These are phyloP conservation scores for Scheffersomyces stipitis DNA, from an alignment of 805 yeast species.

Conservation along the genomic window DNA sequence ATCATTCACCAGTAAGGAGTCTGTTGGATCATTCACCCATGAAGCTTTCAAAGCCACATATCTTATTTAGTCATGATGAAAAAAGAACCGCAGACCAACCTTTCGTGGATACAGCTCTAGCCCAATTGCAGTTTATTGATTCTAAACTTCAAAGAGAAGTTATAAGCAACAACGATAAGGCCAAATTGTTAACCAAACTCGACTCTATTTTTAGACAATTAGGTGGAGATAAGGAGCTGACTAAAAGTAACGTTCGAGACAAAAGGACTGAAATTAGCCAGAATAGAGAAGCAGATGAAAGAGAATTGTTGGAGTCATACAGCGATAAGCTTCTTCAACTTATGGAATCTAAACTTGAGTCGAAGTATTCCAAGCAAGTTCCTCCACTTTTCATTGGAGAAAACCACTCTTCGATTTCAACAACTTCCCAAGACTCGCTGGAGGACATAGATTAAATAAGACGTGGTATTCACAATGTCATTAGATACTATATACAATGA, in stretches of 20 bases:
- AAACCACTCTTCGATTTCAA: no score
- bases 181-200: neutral
- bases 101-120: neutral
- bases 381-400: no score
- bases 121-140: neutral
- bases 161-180: neutral
- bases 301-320: conserved; percentile 34
- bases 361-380: no score
- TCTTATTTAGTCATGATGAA: no score
- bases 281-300: neutral
- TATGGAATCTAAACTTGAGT: conserved; percentile 23
- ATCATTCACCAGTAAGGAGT: no score
- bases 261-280: neutral
- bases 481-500: no score
- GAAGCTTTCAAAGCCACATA: no score
- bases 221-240: neutral
- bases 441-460: no score
- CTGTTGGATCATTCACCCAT: no score
- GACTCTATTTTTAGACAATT: neutral
- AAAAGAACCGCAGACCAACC: no score
- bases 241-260: neutral
- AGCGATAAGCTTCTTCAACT: conserved; percentile 36
- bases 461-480: no score
- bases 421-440: no score
- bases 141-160: neutral